Percentiles rank a stretch among this genome's conserved stretches.
Conservation (phyloP, 345 rosid genomes). For the Populus euphratica region DNA sequence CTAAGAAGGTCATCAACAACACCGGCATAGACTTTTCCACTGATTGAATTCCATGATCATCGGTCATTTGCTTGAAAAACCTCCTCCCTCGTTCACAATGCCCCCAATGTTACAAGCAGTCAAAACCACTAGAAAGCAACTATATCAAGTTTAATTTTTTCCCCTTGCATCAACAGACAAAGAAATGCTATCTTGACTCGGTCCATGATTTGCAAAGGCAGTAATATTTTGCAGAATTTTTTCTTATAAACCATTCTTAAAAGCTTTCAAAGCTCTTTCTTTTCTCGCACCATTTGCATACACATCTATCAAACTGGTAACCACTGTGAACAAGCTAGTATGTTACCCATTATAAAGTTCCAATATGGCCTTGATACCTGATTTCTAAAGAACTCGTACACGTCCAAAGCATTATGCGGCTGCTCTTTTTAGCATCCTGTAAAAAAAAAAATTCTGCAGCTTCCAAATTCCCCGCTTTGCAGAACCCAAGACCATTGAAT, state of each 20-base stretch:
- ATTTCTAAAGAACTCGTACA: slow-evolving; percentile 20
- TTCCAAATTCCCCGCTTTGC: slow-evolving; percentile 21
- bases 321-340: slow-evolving; percentile 25
- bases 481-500: slow-evolving; percentile 30
- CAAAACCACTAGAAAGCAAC: slow-evolving; percentile 31
- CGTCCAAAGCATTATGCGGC: slow-evolving; percentile 32
- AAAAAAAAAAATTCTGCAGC: slow-evolving; percentile 20
- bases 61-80: slow-evolving; percentile 30
- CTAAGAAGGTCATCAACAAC: slow-evolving; percentile 38
- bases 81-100: slow-evolving; percentile 33
- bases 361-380: slow-evolving; percentile 25
- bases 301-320: slow-evolving; percentile 29
- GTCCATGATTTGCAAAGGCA: slow-evolving; percentile 37
- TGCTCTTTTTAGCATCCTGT: slow-evolving; percentile 32
- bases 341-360: slow-evolving; percentile 24
- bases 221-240: slow-evolving; percentile 29
- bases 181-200: slow-evolving; percentile 22
- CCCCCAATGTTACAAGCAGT: slow-evolving; percentile 38
- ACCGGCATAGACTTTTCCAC: slow-evolving; percentile 34
- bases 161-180: slow-evolving; percentile 26
- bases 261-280: slow-evolving; percentile 21
- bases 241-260: slow-evolving; percentile 20
- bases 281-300: slow-evolving; percentile 30
- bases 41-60: slow-evolving; percentile 29
- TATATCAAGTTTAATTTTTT: slow-evolving; percentile 30